These are phyloP conservation scores for Luvunga scandens DNA, from an alignment of 345 rosid genomes.

Conservation along the genomic window DNA sequence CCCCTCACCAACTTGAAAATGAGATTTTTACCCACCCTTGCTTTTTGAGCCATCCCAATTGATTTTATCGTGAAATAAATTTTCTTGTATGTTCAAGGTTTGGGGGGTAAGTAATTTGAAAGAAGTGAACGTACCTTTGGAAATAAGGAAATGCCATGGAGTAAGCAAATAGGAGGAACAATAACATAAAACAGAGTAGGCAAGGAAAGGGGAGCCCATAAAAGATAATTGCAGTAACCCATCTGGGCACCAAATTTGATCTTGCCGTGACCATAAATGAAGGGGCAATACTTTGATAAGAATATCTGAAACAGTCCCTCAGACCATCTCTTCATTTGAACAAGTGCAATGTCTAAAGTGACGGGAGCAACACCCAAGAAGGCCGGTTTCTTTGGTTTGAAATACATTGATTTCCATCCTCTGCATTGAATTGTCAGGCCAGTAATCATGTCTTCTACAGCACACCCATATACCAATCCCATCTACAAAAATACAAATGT, in stretches of 20 bases:
- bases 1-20: not conserved
- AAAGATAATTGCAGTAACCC: constrained; percentile 29
- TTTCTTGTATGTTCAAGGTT: too few relatives aligned
- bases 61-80: too few relatives aligned
- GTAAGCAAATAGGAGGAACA: constrained; percentile 30
- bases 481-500: too few relatives aligned
- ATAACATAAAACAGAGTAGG: constrained; percentile 27
- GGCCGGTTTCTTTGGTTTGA: constrained; percentile 23
- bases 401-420: constrained; percentile 21
- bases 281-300: constrained; percentile 39
- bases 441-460: too few relatives aligned
- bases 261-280: constrained; percentile 29
- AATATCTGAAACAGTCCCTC: constrained; percentile 45
- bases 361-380: constrained; percentile 37
- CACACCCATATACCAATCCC: too few relatives aligned
- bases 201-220: constrained; percentile 39
- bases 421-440: too few relatives aligned
- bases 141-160: constrained; percentile 32
- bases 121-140: constrained; percentile 25
- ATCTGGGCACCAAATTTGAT: constrained; percentile 27
- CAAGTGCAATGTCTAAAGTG: constrained; percentile 26
- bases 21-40: too few relatives aligned
- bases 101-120: too few relatives aligned
- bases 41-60: too few relatives aligned
- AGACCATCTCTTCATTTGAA: constrained; percentile 41